These are phyloP conservation scores for Lomentospora prolificans DNA, from an alignment of 2,329 filamentous ascomycete genomes.

Conservation along the genomic window DNA sequence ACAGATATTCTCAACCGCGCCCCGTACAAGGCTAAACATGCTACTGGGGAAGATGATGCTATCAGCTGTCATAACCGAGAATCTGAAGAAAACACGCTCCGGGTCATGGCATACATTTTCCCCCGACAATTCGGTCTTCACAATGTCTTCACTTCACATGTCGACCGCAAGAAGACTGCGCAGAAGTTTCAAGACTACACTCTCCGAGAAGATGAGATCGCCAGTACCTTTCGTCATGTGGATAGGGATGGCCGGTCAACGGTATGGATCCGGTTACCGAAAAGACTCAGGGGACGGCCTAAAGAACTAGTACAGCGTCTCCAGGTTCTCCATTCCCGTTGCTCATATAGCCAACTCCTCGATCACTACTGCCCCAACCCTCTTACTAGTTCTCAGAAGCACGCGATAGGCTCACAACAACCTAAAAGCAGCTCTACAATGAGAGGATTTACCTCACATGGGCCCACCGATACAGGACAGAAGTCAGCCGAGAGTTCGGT, in stretches of 20 bases:
- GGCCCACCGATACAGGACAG: neutral
- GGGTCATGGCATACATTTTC: constrained; percentile 87
- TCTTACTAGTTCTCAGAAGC: constrained; percentile 2
- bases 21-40: neutral
- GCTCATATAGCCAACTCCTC: constrained; percentile 70
- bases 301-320: constrained; percentile 54
- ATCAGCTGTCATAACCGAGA: neutral
- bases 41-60: constrained; percentile 17
- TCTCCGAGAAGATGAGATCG: constrained; percentile 73
- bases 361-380: constrained; percentile 64
- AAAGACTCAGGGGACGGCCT: constrained; percentile 55
- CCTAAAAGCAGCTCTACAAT: neutral
- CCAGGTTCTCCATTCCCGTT: constrained; percentile 61
- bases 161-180: constrained; percentile 54
- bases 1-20: constrained; percentile 12
- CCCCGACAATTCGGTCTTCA: constrained; percentile 82
- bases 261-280: constrained; percentile 35
- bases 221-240: constrained; percentile 3
- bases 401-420: neutral
- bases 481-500: neutral
- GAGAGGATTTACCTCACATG: constrained; percentile 6
- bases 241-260: neutral
- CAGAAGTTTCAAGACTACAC: constrained; percentile 80
- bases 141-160: constrained; percentile 75
- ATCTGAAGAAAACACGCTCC: constrained; percentile 43